Base-by-base conservation (phyloP, 495 filamentous ascomycete species). In the Tuber brumale region DNA sequence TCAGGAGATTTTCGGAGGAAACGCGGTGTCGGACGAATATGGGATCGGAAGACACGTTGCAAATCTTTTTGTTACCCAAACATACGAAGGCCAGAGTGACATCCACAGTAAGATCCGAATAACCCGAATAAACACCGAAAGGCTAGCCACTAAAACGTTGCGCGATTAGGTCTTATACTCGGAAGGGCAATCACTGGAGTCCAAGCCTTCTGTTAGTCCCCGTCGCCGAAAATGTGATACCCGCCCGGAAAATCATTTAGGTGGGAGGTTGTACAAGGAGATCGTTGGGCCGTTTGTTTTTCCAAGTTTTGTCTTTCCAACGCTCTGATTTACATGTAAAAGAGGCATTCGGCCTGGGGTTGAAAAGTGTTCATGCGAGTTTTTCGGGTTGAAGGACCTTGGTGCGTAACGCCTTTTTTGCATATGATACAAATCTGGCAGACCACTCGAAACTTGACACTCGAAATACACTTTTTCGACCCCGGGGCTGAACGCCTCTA, bases 1-100 rank as follows among this genome's bases (percentile, higher is more conserved):
- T 66, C 95, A 98, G 84, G 95, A 99, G 84, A 87, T 99, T 27
- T 97, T 99, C 85, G 95, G 95, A 48, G 95, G 95, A 18, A 99
- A 99, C 82, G 96, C 96, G 23, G 92, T 95, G 66, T 97, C 93
- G 79, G 96, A 99, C 81, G 95, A 99, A 85, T 99, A 99, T 83
- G 88, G 89, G 44, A 97, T 98, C 81, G 95, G 92, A 48, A 89
- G 95, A 80, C 96, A 98, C 86, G 95, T 97, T 44, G 92, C 95
- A 69, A 99, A 99, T 83, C 83, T 99, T 76, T 98, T 97, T 84
- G 96, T 99, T 73, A 97, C 95, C 69, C 95, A 97, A 84, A 98
- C 95, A 1, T 99, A 99, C 78, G 95, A 97, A 85, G 95, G 95
- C 12, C 95, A 97, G 84, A 97, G 93, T 78, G 95, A 98, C 85